Percentiles rank a stretch among this genome's conserved stretches.
phyloP scores from a whole-genome alignment of 352 stramenopile species.

The Pythium oligandrum region DNA sequence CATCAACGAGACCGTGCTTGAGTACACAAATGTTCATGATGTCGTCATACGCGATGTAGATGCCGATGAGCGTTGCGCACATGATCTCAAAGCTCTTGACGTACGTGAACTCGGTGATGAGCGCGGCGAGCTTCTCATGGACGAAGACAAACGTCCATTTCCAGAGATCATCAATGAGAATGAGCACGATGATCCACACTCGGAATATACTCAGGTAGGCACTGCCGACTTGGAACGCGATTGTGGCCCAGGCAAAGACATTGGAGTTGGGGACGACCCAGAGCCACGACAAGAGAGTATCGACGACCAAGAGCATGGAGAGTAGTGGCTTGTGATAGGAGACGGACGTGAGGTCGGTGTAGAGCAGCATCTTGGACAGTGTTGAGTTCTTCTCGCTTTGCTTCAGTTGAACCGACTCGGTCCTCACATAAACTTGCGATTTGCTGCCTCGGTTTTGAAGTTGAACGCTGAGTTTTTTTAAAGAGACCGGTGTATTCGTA shows the following conservation, averaged over 20 bases:
- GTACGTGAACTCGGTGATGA: slow-evolving; percentile 20
- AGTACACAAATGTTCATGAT: slow-evolving; percentile 15
- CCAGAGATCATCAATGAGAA: slow-evolving; percentile 17
- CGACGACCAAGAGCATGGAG: slow-evolving; percentile 11
- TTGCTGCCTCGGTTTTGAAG: too few relatives aligned
- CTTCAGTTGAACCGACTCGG: too few relatives aligned
- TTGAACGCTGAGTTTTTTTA: too few relatives aligned
- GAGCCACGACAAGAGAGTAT: slow-evolving; percentile 18
- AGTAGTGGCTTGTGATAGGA: slow-evolving; percentile 16
- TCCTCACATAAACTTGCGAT: too few relatives aligned
- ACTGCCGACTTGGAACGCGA: slow-evolving; percentile 15
- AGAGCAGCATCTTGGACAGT: slow-evolving; percentile 19
- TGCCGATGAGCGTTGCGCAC: slow-evolving; percentile 16
- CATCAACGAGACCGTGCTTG: slow-evolving; percentile 14
- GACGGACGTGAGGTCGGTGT: slow-evolving; percentile 22
- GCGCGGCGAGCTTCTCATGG: slow-evolving; percentile 12
- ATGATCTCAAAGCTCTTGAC: slow-evolving; percentile 23
- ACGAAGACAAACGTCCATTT: slow-evolving; percentile 6
- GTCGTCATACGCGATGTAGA: slow-evolving; percentile 11
- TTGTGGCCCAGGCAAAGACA: slow-evolving; percentile 20
- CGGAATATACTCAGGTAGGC: slow-evolving; percentile 24
- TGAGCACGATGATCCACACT: slow-evolving; percentile 19
- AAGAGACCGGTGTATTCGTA: background rate
- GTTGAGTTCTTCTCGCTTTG: slow-evolving; percentile 7
- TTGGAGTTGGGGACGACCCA: slow-evolving; percentile 22